Evolutionary conservation across 1,284 basidiomycete genomes (phyloP).

Genomic region (Ceratobasidium sp.): DNA sequence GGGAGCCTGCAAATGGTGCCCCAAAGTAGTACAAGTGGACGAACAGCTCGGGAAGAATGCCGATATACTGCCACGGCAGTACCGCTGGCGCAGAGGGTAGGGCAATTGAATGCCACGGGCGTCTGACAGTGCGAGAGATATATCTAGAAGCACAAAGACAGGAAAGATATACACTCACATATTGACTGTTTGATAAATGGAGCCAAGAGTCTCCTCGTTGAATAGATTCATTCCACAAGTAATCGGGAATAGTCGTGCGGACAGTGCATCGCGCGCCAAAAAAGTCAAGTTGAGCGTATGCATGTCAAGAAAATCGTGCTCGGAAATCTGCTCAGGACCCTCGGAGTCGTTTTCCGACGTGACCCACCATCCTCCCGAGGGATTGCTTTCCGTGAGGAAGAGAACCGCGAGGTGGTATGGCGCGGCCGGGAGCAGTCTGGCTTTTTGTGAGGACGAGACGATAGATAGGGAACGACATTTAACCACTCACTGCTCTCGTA

Average conservation of each 20-base stretch:
- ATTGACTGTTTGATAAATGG: background rate
- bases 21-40: conserved; percentile 24
- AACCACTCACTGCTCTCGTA: too few species aligned
- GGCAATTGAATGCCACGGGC: conserved; percentile 29
- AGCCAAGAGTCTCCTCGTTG: background rate
- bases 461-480: too few species aligned
- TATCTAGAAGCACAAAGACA: too few species aligned
- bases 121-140: background rate
- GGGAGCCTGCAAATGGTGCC: background rate
- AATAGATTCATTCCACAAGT: conserved; percentile 20
- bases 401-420: conserved; percentile 25
- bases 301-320: background rate
- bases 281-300: background rate
- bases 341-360: background rate
- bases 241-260: conserved; percentile 2
- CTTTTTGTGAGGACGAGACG: background rate
- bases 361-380: conserved; percentile 27
- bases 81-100: background rate
- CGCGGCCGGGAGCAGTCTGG: conserved; percentile 5
- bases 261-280: background rate
- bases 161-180: too few species aligned
- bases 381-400: conserved; percentile 25
- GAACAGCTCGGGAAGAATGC: conserved; percentile 28
- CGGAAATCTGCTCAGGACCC: background rate
- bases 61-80: background rate